Evolutionary conservation across 2,329 filamentous ascomycete genomes (phyloP).

Genomic region (Pestalotiopsis sp.): DNA sequence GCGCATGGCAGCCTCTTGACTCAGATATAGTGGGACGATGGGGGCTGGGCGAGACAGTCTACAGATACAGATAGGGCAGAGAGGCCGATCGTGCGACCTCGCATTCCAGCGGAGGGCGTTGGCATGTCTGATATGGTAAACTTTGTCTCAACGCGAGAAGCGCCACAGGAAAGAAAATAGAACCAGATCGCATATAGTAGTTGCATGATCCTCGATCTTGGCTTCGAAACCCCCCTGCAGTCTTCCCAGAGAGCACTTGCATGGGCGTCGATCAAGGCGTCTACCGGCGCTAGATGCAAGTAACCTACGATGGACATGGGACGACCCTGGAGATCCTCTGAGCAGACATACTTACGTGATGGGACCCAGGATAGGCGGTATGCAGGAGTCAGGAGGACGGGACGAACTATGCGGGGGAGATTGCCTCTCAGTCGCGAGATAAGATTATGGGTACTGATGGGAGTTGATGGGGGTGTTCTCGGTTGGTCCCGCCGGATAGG

Average conservation of each 20-base stretch:
- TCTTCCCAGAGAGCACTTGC: background rate
- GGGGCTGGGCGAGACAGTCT: background rate
- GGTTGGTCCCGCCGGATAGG: conserved; percentile 2
- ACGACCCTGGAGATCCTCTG: background rate
- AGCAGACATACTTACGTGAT: background rate
- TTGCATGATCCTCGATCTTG: background rate
- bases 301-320: background rate
- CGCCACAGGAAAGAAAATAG: background rate
- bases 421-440: background rate
- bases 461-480: background rate
- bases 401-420: background rate
- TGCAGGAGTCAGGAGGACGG: background rate
- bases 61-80: background rate
- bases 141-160: background rate
- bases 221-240: background rate
- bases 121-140: background rate
- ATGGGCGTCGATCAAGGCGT: background rate
- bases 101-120: background rate
- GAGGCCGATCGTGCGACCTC: background rate
- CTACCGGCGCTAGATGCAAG: background rate
- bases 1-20: background rate
- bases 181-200: background rate
- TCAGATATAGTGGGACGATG: background rate
- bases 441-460: background rate
- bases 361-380: background rate